These are phyloP conservation scores for Gaeumannomyces tritici DNA, from an alignment of 2,329 filamentous ascomycete genomes.

Conservation along the genomic window DNA sequence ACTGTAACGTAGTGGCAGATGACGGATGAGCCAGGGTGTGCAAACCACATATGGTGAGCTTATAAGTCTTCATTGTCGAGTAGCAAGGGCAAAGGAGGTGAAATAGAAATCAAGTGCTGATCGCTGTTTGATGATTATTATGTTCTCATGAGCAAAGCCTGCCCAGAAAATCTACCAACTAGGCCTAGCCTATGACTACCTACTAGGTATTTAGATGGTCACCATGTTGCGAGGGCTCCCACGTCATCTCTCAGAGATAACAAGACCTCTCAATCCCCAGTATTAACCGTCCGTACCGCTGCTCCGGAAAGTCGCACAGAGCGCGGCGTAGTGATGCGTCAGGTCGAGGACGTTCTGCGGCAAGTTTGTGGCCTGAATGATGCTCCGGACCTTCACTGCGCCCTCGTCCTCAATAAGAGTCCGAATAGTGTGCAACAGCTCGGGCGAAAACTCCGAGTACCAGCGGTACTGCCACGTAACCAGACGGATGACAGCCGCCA, in stretches of 20 bases:
- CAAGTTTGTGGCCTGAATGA: conserved; percentile 90
- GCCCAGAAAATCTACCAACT: not conserved
- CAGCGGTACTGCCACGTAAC: conserved; percentile 98
- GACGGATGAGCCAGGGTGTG: not conserved
- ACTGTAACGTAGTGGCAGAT: not conserved
- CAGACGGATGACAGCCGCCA: conserved; percentile 79
- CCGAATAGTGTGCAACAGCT: conserved; percentile 77
- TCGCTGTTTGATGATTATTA: not conserved
- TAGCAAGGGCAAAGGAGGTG: too few relatives aligned
- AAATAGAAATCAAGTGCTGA: not conserved
- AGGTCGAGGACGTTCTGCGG: conserved; percentile 89
- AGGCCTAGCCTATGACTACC: not conserved
- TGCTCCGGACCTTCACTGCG: conserved; percentile 92
- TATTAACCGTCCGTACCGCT: conserved; percentile 77
- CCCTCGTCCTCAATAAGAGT: conserved; percentile 96
- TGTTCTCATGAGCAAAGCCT: not conserved
- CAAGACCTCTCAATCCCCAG: not conserved
- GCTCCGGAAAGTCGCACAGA: conserved; percentile 92
- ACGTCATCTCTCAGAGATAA: not conserved
- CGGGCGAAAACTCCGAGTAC: conserved; percentile 98
- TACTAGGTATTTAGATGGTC: too few relatives aligned
- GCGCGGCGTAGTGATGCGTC: conserved; percentile 89
- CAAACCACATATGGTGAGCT: not conserved
- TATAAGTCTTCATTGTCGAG: not conserved
- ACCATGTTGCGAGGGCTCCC: not conserved